A percentile compares a stretch with the other conserved stretches of the same genome.
These are phyloP conservation scores for Fusarium continuum DNA, from an alignment of 2,329 filamentous ascomycete genomes.

Conservation along the genomic window DNA sequence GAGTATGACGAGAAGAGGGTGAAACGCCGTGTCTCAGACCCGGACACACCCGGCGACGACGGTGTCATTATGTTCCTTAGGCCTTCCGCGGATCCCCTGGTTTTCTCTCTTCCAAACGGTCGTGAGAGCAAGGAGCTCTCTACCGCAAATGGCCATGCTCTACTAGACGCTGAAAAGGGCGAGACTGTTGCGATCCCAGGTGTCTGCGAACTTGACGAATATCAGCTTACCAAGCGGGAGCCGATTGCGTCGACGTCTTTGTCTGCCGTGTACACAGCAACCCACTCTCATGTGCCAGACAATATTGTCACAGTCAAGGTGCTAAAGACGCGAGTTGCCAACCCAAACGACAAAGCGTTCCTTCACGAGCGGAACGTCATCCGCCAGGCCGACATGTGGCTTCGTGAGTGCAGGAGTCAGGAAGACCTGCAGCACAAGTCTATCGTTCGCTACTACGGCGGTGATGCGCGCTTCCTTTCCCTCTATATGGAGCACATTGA, in stretches of 20 bases:
- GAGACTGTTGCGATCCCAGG: conserved; percentile 61
- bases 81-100: conserved; percentile 59
- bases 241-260: conserved; percentile 65
- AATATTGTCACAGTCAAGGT: conserved; percentile 69
- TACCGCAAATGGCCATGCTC: conserved; percentile 57
- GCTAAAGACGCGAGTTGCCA: conserved; percentile 61
- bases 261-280: conserved; percentile 65
- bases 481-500: conserved; percentile 71
- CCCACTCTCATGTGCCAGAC: conserved; percentile 62
- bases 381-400: conserved; percentile 67
- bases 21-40: conserved; percentile 52
- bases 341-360: conserved; percentile 55
- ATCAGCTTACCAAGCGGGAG: conserved; percentile 64
- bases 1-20: conserved; percentile 58
- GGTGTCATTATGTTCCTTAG: conserved; percentile 66
- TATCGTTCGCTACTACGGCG: conserved; percentile 67
- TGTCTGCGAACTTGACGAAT: conserved; percentile 61
- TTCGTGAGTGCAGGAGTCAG: conserved; percentile 66
- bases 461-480: conserved; percentile 67
- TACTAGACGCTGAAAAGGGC: conserved; percentile 60
- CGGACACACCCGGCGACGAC: conserved; percentile 49
- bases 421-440: conserved; percentile 64
- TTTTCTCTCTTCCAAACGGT: conserved; percentile 61
- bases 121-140: conserved; percentile 59
- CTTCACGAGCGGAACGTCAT: conserved; percentile 65